Percentiles rank a stretch among this genome's conserved stretches.
These are phyloP conservation scores for Stentor roeselii DNA, from an alignment of 73 alveolate species.

Conservation along the genomic window DNA sequence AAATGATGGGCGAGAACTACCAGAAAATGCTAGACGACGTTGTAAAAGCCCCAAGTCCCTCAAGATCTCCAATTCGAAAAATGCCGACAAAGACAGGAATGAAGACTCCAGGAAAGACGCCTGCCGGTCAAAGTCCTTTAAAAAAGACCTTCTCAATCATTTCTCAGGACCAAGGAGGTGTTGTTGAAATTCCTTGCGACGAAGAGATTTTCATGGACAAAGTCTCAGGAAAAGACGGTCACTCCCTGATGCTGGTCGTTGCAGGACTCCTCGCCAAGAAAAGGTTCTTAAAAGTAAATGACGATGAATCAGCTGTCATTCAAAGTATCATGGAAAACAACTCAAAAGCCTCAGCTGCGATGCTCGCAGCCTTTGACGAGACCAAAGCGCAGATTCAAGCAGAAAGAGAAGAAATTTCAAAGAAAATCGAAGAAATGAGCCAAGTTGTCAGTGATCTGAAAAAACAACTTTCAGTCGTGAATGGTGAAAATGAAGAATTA, in stretches of 20 bases:
- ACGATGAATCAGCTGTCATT: neutral
- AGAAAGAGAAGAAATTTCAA: neutral
- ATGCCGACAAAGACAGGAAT: neutral
- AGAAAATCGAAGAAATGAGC: neutral
- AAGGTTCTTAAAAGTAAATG: neutral
- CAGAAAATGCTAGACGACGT: neutral
- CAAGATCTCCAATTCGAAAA: neutral
- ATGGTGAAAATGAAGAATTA: neutral
- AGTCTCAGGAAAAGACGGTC: slow-evolving; percentile 6
- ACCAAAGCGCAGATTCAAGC: neutral
- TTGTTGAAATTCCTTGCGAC: neutral
- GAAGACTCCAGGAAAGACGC: neutral
- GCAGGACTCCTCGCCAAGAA: slow-evolving; percentile 7
- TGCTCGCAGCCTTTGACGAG: neutral
- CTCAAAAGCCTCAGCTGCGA: neutral
- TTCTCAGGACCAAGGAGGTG: neutral
- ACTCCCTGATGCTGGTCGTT: neutral
- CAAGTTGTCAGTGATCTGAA: neutral
- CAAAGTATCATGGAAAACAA: neutral
- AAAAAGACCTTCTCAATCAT: neutral
- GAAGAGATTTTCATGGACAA: slow-evolving; percentile 10
- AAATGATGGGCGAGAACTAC: slow-evolving; percentile 11
- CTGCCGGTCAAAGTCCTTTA: neutral
- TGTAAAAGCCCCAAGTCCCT: neutral
- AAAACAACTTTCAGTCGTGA: neutral